Conservation (phyloP, 768 basidiomycete genomes). For the Tylopilus plumbeoviolaceoides region DNA sequence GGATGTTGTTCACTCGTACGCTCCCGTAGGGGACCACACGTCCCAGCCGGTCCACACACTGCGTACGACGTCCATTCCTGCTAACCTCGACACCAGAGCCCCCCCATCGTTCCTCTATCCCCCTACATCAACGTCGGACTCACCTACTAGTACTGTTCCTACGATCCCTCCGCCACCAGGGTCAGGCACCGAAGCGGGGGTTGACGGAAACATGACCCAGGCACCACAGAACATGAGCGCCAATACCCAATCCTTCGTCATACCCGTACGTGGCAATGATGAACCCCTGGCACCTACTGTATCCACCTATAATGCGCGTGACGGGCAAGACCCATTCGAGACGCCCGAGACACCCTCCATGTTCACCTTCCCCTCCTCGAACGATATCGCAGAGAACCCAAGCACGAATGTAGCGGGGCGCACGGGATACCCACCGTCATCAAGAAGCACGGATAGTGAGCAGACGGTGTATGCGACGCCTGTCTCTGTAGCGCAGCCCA, state of each 20-base stretch:
- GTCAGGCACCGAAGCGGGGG: conserved; percentile 1
- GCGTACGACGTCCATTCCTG: conserved; percentile 16
- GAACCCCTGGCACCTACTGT: conserved; percentile 29
- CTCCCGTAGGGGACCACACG: conserved; percentile 48
- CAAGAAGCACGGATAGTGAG: conserved; percentile 14
- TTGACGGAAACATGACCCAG: background rate
- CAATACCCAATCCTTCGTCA: conserved; percentile 17
- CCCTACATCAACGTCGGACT: conserved; percentile 8
- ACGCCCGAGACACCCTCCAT: conserved; percentile 29
- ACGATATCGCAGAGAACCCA: conserved; percentile 6
- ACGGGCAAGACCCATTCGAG: conserved; percentile 25
- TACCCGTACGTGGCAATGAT: conserved; percentile 27
- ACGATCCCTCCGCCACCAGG: conserved; percentile 14
- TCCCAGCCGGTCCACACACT: conserved; percentile 39
- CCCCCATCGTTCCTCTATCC: conserved; percentile 24
- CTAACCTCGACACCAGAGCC: conserved; percentile 12
- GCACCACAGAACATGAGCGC: conserved; percentile 26
- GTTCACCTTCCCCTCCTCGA: conserved; percentile 23
- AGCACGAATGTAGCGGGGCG: background rate
- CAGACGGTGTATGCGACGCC: conserved; percentile 15
- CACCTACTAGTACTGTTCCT: conserved; percentile 5
- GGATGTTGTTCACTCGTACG: conserved; percentile 75
- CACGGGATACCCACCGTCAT: conserved; percentile 3
- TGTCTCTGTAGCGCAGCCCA: conserved; percentile 1
- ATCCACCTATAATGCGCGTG: conserved; percentile 7